Percentiles rank a stretch among this genome's conserved stretches.
phyloP scores from a whole-genome alignment of 805 yeast genomes.

The Schizosaccharomyces japonicus region DNA sequence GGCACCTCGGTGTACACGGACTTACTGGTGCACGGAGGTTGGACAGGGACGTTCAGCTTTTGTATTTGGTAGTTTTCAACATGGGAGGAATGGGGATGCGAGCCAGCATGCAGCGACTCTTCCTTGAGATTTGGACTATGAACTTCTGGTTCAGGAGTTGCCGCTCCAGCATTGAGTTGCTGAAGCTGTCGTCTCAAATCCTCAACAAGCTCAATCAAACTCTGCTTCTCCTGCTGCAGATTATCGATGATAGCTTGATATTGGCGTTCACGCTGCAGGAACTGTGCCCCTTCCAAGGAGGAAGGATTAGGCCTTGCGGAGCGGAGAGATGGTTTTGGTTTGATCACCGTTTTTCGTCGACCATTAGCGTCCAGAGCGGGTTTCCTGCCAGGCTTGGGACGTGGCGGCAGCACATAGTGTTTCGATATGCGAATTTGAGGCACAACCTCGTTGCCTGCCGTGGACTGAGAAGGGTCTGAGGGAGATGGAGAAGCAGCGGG shows the following conservation, averaged over 20 bases:
- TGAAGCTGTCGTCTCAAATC: neutral
- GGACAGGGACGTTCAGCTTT: neutral
- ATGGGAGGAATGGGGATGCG: neutral
- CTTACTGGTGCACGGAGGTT: neutral
- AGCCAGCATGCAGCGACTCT: neutral
- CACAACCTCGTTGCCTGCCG: too few relatives aligned
- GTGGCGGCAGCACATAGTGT: neutral
- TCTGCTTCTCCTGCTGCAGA: neutral
- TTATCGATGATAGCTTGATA: neutral
- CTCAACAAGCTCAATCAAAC: neutral
- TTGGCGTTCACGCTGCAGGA: neutral
- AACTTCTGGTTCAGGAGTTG: neutral
- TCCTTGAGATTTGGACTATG: neutral
- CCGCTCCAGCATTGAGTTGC: neutral
- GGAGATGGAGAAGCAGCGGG: neutral
- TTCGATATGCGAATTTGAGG: neutral
- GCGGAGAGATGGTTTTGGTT: neutral
- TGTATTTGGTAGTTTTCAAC: neutral
- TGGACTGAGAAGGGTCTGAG: too few relatives aligned
- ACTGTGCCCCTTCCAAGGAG: neutral
- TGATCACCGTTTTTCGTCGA: neutral
- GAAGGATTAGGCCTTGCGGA: too few relatives aligned
- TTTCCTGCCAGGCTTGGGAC: constrained; percentile 1
- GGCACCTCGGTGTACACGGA: neutral
- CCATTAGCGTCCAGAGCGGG: neutral